Conservation (phyloP, 305 asterid species). For the Euphrasia arctica region DNA sequence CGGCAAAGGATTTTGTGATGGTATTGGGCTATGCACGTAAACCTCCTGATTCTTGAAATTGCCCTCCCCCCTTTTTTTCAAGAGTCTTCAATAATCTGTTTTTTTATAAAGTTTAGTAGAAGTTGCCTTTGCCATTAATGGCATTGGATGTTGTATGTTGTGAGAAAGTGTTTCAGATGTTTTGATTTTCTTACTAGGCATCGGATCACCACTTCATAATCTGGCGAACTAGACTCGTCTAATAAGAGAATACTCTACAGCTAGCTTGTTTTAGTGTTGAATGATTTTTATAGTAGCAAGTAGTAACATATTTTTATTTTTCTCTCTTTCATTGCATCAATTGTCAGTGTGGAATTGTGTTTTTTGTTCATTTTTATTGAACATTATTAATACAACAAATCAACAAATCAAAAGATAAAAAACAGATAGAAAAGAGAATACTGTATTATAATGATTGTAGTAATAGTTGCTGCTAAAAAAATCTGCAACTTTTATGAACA, state of each 20-base stretch:
- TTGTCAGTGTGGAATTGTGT: too few species aligned
- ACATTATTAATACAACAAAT: too few species aligned
- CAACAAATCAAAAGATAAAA: too few species aligned
- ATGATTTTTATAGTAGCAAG: background rate
- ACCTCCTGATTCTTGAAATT: slow-evolving; percentile 31
- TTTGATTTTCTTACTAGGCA: background rate
- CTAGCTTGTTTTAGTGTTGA: background rate
- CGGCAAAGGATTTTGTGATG: slow-evolving; percentile 95
- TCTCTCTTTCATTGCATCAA: background rate
- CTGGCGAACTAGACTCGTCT: too few species aligned
- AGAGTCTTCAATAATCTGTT: slow-evolving; percentile 8
- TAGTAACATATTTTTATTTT: too few species aligned
- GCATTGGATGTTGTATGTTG: background rate
- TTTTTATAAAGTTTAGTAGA: background rate
- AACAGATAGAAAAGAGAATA: too few species aligned
- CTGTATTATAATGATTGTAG: too few species aligned
- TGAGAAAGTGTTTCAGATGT: background rate
- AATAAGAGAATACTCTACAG: too few species aligned
- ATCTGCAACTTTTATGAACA: background rate
- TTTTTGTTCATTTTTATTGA: too few species aligned
- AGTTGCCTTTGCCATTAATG: background rate
- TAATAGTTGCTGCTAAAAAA: background rate
- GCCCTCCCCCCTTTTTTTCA: background rate
- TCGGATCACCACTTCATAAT: background rate
- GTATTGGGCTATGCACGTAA: slow-evolving; percentile 62